These are phyloP conservation scores for Pseudogymnoascus sp. DNA, from an alignment of 2,329 filamentous ascomycete genomes.

Conservation along the genomic window DNA sequence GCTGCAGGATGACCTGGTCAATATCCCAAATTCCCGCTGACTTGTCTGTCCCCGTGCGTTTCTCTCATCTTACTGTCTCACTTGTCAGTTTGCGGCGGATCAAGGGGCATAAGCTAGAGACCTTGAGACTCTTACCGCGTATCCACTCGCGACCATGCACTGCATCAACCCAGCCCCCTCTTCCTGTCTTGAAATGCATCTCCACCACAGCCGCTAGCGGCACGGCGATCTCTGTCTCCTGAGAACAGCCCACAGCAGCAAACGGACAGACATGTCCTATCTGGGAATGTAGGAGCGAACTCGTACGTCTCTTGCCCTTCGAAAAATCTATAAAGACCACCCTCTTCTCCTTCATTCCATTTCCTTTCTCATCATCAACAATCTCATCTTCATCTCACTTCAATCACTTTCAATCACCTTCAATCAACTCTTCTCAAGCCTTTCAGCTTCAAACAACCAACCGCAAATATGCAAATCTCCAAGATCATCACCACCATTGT, in stretches of 20 bases:
- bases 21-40: not conserved
- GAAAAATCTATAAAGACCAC: slow-evolving; percentile 4
- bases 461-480: slow-evolving; percentile 7
- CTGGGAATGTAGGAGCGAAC: not conserved
- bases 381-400: not conserved
- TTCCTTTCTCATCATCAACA: not conserved
- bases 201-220: not conserved
- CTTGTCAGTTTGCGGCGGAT: slow-evolving; percentile 1
- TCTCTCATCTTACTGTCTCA: not conserved
- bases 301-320: not conserved
- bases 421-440: not conserved
- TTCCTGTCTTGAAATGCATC: slow-evolving; percentile 1
- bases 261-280: not conserved
- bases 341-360: not conserved
- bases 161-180: not conserved
- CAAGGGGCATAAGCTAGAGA: not conserved
- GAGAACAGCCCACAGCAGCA: not conserved
- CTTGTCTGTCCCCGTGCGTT: not conserved
- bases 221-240: not conserved
- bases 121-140: not conserved
- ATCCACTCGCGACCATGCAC: not conserved
- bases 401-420: slow-evolving; percentile 5
- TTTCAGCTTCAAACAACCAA: not conserved
- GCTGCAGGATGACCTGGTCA: not conserved
- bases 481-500: slow-evolving; percentile 5